These are phyloP conservation scores for Backusella liffmaniae DNA, from an alignment of 192 early-diverging fungal genomes.

Conservation along the genomic window DNA sequence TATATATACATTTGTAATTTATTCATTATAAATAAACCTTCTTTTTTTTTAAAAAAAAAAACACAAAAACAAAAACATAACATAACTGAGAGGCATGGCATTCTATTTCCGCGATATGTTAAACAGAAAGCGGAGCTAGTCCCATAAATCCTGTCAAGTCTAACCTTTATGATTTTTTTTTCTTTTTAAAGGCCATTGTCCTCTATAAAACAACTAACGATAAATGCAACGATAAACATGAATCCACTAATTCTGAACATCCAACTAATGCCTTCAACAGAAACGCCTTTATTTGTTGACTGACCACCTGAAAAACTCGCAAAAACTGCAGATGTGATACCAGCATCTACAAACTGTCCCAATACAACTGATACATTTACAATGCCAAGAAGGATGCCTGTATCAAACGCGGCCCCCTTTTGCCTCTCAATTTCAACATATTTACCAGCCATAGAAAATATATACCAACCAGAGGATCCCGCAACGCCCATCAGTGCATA, in stretches of 20 bases:
- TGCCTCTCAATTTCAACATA: background rate
- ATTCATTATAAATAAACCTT: background rate
- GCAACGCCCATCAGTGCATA: background rate
- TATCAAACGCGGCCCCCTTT: background rate
- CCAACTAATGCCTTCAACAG: background rate
- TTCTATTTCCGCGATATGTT: background rate
- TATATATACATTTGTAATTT: background rate
- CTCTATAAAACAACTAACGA: background rate
- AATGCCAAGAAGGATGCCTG: background rate
- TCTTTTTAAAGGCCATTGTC: background rate
- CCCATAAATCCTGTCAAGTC: background rate
- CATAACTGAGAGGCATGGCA: background rate
- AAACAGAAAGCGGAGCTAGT: background rate
- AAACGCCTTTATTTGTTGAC: background rate
- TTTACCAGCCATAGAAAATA: background rate
- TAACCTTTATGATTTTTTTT: background rate
- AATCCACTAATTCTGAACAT: constrained; percentile 1
- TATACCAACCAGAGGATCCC: background rate
- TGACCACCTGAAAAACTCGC: background rate
- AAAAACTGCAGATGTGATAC: background rate
- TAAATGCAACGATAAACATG: background rate
- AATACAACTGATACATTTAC: background rate
- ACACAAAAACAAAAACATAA: background rate
- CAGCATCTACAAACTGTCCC: background rate
- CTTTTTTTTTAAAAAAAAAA: background rate